Conservation (phyloP, 2,329 filamentous ascomycete species). For the Aspergillus unguis region DNA sequence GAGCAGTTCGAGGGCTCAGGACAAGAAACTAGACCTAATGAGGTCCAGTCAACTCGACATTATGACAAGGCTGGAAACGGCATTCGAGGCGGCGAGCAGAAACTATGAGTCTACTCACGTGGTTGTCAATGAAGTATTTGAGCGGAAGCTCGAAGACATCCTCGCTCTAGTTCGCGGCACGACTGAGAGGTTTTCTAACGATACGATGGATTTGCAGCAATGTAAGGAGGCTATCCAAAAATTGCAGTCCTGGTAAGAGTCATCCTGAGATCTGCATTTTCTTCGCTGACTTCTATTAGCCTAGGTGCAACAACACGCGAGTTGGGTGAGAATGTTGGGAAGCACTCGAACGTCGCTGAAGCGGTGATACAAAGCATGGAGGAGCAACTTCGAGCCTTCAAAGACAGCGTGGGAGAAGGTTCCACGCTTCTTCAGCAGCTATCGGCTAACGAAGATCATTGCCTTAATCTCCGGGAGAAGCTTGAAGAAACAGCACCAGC, state of each 20-base stretch:
- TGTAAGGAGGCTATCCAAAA: constrained; percentile 18
- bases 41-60: constrained; percentile 25
- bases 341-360: constrained; percentile 15
- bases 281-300: constrained; percentile 5
- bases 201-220: constrained; percentile 18
- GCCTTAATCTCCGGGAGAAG: constrained; percentile 17
- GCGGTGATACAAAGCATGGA: constrained; percentile 15
- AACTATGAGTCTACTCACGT: constrained; percentile 15
- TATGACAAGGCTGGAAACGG: constrained; percentile 18
- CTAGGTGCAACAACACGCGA: constrained; percentile 19
- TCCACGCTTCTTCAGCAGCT: constrained; percentile 24
- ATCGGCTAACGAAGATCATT: constrained; percentile 16
- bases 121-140: constrained; percentile 15
- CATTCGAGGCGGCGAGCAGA: constrained; percentile 15
- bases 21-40: constrained; percentile 20
- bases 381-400: constrained; percentile 22
- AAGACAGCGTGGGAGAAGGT: constrained; percentile 15
- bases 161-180: constrained; percentile 17
- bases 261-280: neutral
- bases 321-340: constrained; percentile 17
- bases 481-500: constrained; percentile 20
- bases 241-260: constrained; percentile 24
- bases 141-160: constrained; percentile 16
- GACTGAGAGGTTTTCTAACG: constrained; percentile 13
- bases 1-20: constrained; percentile 22